Percentiles rank a stretch among this genome's conserved stretches.
These are phyloP conservation scores for Marasmius oreades DNA, from an alignment of 1,284 basidiomycete genomes.

Conservation along the genomic window DNA sequence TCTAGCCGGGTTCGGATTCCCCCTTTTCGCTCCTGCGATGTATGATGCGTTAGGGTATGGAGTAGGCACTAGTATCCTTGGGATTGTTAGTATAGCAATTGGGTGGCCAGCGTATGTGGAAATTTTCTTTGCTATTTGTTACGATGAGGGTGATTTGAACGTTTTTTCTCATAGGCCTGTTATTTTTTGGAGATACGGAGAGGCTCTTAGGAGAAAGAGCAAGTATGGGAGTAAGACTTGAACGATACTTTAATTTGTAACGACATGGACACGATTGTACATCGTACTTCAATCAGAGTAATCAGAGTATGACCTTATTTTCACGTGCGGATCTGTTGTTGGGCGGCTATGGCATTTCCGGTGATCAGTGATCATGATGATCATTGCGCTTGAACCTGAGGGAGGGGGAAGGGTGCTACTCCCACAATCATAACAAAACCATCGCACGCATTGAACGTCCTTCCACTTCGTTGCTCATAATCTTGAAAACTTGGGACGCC, in stretches of 20 bases:
- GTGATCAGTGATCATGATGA: neutral
- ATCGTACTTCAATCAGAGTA: neutral
- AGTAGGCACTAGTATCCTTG: constrained; percentile 60
- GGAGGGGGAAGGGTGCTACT: neutral
- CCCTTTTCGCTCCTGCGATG: constrained; percentile 66
- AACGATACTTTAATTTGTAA: too few species aligned
- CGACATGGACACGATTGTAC: neutral
- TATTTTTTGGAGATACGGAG: constrained; percentile 14
- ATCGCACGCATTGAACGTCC: neutral
- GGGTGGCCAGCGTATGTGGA: constrained; percentile 61
- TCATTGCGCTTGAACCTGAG: neutral
- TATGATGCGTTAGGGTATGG: constrained; percentile 62
- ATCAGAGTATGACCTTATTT: neutral
- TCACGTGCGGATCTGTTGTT: neutral
- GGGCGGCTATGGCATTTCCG: neutral
- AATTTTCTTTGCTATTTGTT: constrained; percentile 5
- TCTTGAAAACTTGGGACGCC: too few species aligned
- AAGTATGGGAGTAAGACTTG: constrained; percentile 8
- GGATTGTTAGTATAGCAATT: constrained; percentile 47
- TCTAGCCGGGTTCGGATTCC: constrained; percentile 64
- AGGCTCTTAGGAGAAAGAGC: constrained; percentile 11
- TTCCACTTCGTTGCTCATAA: too few species aligned
- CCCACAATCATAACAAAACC: neutral
- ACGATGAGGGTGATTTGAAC: neutral
- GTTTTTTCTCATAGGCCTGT: constrained; percentile 3